Conservation (phyloP, 306 rosid genomes). For the Psophocarpus tetragonolobus region DNA sequence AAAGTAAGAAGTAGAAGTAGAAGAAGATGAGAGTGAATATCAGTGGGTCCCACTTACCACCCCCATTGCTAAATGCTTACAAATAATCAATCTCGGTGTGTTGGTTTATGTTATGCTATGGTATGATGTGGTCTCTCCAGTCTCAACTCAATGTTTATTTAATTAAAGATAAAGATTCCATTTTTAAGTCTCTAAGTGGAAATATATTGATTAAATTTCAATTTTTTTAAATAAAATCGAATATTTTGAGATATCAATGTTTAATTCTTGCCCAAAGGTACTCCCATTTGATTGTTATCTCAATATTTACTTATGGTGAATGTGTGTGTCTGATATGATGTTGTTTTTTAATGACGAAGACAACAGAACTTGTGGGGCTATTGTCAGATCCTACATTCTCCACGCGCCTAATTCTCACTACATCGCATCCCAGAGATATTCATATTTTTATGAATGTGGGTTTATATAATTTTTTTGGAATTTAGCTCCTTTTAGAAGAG, state of each 20-base stretch:
- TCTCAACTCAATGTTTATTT: not conserved
- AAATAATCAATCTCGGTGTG: not conserved
- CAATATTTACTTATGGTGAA: not conserved
- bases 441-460: not conserved
- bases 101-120: not conserved
- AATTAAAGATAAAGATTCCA: no score
- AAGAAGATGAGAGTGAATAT: constrained; percentile 32
- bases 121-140: not conserved
- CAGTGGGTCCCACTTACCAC: constrained; percentile 38
- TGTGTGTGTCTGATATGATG: not conserved
- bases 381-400: not conserved
- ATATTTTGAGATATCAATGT: no score
- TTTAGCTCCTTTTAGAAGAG: not conserved
- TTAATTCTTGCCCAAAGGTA: no score
- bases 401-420: constrained; percentile 31
- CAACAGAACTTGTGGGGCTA: constrained; percentile 36
- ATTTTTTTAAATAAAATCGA: no score
- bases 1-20: constrained; percentile 32
- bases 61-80: constrained; percentile 27
- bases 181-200: no score
- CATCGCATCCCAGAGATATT: not conserved
- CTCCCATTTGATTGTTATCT: not conserved
- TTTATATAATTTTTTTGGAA: not conserved
- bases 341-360: constrained; percentile 12
- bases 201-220: no score